phyloP scores from a whole-genome alignment of 768 basidiomycete genomes.

The Wakefieldia striispora region DNA sequence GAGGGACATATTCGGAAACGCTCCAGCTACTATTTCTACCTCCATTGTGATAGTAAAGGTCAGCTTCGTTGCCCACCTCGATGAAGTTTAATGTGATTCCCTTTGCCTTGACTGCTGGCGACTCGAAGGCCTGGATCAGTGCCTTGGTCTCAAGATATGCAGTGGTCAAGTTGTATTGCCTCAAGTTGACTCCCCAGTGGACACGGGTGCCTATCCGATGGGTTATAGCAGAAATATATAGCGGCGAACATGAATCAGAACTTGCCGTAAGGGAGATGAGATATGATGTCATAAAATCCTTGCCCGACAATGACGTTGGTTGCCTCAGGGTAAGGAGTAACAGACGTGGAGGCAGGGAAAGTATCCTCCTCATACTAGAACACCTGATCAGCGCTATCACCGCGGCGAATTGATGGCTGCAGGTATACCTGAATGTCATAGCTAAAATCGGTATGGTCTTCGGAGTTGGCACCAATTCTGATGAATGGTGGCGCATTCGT shows the following conservation, averaged over 20 bases:
- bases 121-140: conserved; percentile 48
- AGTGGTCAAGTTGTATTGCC: conserved; percentile 48
- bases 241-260: not conserved
- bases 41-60: conserved; percentile 50
- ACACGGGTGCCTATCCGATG: conserved; percentile 53
- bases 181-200: conserved; percentile 69
- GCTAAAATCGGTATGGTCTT: conserved; percentile 59
- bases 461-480: conserved; percentile 56
- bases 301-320: conserved; percentile 57
- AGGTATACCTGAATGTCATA: conserved; percentile 41
- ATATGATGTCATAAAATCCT: conserved; percentile 50
- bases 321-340: conserved; percentile 67
- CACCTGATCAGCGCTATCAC: not conserved
- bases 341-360: conserved; percentile 48
- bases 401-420: not conserved
- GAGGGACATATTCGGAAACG: conserved; percentile 43
- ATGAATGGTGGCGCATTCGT: conserved; percentile 55
- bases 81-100: conserved; percentile 53
- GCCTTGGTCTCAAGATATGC: conserved; percentile 47
- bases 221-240: not conserved
- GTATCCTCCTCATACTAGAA: conserved; percentile 43
- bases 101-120: conserved; percentile 35
- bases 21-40: conserved; percentile 39
- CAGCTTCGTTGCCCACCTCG: conserved; percentile 63
- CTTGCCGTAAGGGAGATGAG: conserved; percentile 50